These are phyloP conservation scores for Chalara sp. DNA, from an alignment of 2,329 filamentous ascomycete genomes.

Conservation along the genomic window DNA sequence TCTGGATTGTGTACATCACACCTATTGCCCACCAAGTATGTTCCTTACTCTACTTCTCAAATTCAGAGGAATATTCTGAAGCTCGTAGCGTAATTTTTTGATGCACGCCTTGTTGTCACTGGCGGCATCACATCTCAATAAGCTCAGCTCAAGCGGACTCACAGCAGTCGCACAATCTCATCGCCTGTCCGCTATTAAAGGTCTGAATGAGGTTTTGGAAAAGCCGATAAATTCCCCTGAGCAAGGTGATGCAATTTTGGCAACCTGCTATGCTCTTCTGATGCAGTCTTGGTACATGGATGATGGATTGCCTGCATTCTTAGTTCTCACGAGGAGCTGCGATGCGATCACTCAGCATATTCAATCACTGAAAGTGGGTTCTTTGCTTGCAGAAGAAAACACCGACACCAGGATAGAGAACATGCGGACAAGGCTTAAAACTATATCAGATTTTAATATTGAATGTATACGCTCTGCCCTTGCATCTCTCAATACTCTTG, in stretches of 20 bases:
- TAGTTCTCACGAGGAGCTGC: conserved; percentile 53
- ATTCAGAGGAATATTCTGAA: background rate
- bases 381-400: conserved; percentile 36
- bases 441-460: conserved; percentile 20
- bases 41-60: conserved; percentile 1
- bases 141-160: conserved; percentile 32
- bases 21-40: conserved; percentile 59
- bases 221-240: conserved; percentile 36
- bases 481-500: background rate
- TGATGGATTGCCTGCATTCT: conserved; percentile 53
- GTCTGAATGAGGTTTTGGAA: conserved; percentile 49
- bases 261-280: conserved; percentile 51
- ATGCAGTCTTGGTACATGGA: conserved; percentile 52
- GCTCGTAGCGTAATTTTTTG: conserved; percentile 51
- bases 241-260: conserved; percentile 52
- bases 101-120: conserved; percentile 67
- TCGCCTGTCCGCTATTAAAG: conserved; percentile 57
- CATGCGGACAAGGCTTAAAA: conserved; percentile 39
- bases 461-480: background rate
- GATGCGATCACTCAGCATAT: conserved; percentile 48
- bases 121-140: conserved; percentile 57
- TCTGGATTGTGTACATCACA: conserved; percentile 63
- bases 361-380: conserved; percentile 42
- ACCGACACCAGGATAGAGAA: conserved; percentile 36
- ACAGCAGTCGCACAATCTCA: conserved; percentile 50